phyloP scores from a whole-genome alignment of 257 asterid species.

The Lithospermum erythrorhizon region DNA sequence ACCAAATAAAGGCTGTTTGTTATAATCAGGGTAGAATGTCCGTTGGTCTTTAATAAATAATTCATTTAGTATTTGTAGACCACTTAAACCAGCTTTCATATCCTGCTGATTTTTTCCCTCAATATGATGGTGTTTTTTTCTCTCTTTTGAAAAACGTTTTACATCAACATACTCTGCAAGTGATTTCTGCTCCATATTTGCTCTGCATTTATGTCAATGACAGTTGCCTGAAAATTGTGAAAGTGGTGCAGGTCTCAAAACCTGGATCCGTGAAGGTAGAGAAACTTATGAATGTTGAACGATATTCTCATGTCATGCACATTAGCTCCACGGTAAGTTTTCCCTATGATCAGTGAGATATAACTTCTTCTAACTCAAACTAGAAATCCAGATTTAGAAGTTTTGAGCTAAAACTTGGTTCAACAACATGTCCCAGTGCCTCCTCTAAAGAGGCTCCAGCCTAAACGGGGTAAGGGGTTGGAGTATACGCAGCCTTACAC shows the following conservation, averaged over 20 bases:
- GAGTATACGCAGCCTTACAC: no score
- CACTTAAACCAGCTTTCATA: no score
- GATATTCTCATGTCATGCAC: constrained; percentile 99
- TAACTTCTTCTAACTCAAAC: background rate
- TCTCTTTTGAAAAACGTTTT: background rate
- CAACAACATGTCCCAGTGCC: no score
- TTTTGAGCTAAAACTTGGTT: background rate
- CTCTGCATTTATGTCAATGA: background rate
- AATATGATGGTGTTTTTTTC: background rate
- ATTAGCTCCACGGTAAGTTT: constrained; percentile 87
- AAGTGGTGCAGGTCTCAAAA: constrained; percentile 67
- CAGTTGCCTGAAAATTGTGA: background rate
- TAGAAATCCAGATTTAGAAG: background rate
- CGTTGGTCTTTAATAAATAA: no score
- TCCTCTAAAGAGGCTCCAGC: no score
- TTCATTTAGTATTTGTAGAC: no score
- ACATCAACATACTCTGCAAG: background rate
- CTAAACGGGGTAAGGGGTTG: no score
- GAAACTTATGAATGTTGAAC: constrained; percentile 86
- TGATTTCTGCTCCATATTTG: background rate
- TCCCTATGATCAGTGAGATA: background rate
- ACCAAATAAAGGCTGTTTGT: no score
- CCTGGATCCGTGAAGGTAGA: constrained; percentile 95
- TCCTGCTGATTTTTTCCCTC: background rate
- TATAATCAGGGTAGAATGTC: no score